These are phyloP conservation scores for Dactylellina cionopaga DNA, from an alignment of 2,329 filamentous ascomycete species.

Conservation along the genomic window DNA sequence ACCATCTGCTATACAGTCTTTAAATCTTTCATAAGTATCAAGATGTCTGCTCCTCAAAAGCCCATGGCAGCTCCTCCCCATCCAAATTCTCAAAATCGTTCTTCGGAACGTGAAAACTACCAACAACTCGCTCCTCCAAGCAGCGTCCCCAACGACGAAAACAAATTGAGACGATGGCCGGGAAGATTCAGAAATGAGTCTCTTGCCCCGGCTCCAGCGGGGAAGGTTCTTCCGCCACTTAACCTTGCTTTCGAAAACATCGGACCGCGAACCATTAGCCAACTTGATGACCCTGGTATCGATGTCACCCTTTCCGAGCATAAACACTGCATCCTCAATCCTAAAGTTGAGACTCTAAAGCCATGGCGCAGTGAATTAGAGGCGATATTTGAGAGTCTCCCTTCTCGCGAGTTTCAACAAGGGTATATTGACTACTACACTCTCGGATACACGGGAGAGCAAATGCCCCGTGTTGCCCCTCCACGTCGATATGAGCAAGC, in stretches of 20 bases:
- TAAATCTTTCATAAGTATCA: too few species aligned
- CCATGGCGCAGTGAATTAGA: conserved; percentile 30
- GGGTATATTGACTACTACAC: conserved; percentile 12
- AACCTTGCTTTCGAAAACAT: conserved; percentile 10
- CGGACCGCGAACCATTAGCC: neutral
- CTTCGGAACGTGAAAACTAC: neutral
- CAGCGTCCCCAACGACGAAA: too few species aligned
- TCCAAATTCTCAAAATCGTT: neutral
- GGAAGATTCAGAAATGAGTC: conserved; percentile 2
- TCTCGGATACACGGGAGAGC: conserved; percentile 9
- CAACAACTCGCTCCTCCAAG: too few species aligned
- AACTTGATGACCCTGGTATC: neutral
- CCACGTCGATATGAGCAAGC: conserved; percentile 15
- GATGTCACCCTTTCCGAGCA: neutral
- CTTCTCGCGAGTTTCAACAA: neutral
- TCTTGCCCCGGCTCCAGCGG: neutral
- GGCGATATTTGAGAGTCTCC: conserved; percentile 7
- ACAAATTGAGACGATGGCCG: conserved; percentile 8
- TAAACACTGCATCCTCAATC: conserved; percentile 1
- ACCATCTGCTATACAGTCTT: too few species aligned
- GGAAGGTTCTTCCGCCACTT: neutral
- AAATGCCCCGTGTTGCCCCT: neutral
- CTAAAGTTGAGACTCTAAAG: neutral
- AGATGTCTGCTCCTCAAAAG: too few species aligned
- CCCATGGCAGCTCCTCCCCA: too few species aligned